Base-by-base conservation (phyloP, 2,329 filamentous ascomycete species). In the Aplosporella prunicola region DNA sequence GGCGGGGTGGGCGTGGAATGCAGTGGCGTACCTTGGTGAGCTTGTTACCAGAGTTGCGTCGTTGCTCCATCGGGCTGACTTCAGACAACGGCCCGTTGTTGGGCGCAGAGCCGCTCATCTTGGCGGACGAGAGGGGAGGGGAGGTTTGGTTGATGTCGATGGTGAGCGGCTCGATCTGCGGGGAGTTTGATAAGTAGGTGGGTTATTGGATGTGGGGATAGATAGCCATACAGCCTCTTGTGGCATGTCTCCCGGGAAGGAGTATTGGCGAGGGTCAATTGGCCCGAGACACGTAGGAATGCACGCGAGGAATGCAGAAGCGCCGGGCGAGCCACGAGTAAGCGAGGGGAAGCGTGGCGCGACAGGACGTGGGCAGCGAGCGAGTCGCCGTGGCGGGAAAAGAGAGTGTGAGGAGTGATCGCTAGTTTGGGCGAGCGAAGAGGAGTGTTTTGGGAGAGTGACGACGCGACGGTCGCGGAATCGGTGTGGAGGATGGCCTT, bases 41-140 rank as follows among this genome's bases (percentile, higher is more conserved):
- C 59, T 88, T 82, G 52, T 82, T 87, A 76, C 81, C 93, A 34
- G 88, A 95, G 67, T 96, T 96, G 52, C 88, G 76, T 57, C 89
- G 77, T 61, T 78, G 80, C 63, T 88, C 85, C 45, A 82, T 82
- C 35, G 83, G 82, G 50, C 82, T 85, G 55, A 98, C 78, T 67
- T 98, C 91, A 44, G 86, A 83, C 47, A 98, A 73, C 41, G 91
- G 83, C 32, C 56, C 78, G 55, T 80, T 74, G 72, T 80, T 74
- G 72, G 60, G 64, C 52, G 72, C 69, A n/a, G n/a, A n/a, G n/a
- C n/a, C n/a, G 57, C 66, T 71, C 68, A 75, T 73, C 60, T 80
- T 88, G 52, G 67, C 62, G 29, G 81, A 76, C 43, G 80, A 78
- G 37, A 71, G 58, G 43, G 61, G 66, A 34, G 72, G 67, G 40